phyloP scores from a whole-genome alignment of 345 rosid species.

The Xanthoceras sorbifolium region DNA sequence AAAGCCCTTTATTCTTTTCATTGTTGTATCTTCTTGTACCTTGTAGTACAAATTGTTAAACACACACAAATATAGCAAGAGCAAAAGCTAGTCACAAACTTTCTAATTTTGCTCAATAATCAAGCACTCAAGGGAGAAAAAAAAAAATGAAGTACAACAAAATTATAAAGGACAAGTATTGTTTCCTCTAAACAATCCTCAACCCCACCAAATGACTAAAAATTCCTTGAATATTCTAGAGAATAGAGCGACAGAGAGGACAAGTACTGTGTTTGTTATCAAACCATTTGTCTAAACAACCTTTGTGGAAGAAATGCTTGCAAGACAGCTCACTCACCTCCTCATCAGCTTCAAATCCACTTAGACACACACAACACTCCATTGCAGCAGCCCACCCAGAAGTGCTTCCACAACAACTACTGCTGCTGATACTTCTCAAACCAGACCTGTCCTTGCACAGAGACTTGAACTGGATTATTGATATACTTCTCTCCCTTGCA shows the following conservation, averaged over 20 bases:
- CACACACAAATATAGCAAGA: slow-evolving; percentile 9
- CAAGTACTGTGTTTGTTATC: slow-evolving; percentile 56
- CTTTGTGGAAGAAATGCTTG: slow-evolving; percentile 85
- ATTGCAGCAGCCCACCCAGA: not conserved
- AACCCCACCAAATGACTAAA: not conserved
- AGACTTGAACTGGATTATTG: slow-evolving; percentile 55
- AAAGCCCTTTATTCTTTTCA: slow-evolving; percentile 24
- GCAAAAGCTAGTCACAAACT: slow-evolving; percentile 1
- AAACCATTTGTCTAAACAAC: slow-evolving; percentile 78
- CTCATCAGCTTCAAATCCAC: slow-evolving; percentile 70
- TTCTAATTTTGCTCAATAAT: slow-evolving; percentile 17
- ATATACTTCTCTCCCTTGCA: slow-evolving; percentile 41
- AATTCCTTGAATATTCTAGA: slow-evolving; percentile 18
- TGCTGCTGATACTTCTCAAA: not conserved
- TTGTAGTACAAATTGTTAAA: slow-evolving; percentile 18
- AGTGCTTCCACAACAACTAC: not conserved
- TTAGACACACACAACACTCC: slow-evolving; percentile 79
- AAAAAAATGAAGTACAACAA: not conserved
- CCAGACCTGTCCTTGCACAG: slow-evolving; percentile 23
- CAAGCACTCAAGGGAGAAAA: slow-evolving; percentile 5
- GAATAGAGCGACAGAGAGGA: slow-evolving; percentile 77
- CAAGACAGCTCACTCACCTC: slow-evolving; percentile 84
- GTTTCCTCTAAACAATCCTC: not conserved
- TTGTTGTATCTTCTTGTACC: slow-evolving; percentile 5
- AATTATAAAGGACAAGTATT: slow-evolving; percentile 1